Base-by-base conservation (phyloP, 179 eudicot species). In the Heliamphora pulchella region DNA sequence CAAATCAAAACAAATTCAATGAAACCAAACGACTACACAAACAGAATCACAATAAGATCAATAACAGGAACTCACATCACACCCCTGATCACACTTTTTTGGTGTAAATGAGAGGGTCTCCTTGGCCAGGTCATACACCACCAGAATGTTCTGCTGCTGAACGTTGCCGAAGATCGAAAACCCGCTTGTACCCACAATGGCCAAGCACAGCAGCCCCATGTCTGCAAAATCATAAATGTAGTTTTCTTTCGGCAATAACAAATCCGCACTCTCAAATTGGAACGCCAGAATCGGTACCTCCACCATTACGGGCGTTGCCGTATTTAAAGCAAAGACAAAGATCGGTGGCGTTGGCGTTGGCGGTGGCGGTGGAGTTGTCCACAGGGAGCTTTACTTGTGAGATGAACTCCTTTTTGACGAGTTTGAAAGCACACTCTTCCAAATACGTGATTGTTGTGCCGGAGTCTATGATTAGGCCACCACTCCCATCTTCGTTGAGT, bases 381-480 rank as follows among this genome's bases (percentile, higher is more conserved):
- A 87, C 79, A 5, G 87, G 83, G 7, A 93, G 85, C 43, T 90
- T 82, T 55, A 85, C 77, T 79, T 90, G 93, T 10, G 88, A 83
- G 31, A 79, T 77, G 10, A 94, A 93, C 80, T 85, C 94, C 44
- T 87, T 83, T 61, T 86, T 91, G 0, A 94, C 77, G 15, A 81
- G 75, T 4, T 81, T 86, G 51, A 89, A 94, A 10, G 92, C 89
- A 58, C 83, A 83, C 64, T 87, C 78, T 70, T 87, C 91, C 46
- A 94, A 77, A 80, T 91, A 91, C 0, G 96, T 88, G 8, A 94
- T 87, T 4, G 98, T 91, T 0, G 98, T 94, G 71, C 98, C 98
- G 1, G 98, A 94, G 73, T 94, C 98, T 10, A 94, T 90, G 59
- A 94, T 91, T 84, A 94, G 46, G 10, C 98, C 98, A 3, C 97